Evolutionary conservation across 805 yeast genomes (phyloP), one percentile per base, ranked within the genome.

Genomic region (Starmerella vaccinii): DNA sequence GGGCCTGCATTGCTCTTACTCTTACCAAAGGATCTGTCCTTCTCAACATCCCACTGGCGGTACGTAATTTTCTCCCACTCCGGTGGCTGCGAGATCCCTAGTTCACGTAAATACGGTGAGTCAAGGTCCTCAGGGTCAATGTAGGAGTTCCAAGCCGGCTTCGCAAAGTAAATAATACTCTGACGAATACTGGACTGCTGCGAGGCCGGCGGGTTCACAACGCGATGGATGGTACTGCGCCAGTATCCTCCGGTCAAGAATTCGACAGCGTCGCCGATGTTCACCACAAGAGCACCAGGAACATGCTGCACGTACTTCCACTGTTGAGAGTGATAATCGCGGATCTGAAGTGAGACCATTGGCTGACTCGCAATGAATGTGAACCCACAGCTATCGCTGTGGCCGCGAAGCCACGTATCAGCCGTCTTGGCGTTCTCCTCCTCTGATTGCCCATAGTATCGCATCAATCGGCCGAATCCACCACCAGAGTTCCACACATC

Each of bases 171-270:
- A 19, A 74, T 72, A 1, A 71, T 53, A 3, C 71, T 70, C 51
- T 70, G 64, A 42, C 77, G 62, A 22, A 65, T 60, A 53, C 60
- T 64, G 1, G 57, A 49, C 21, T 53, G 54, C 56, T 74, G 78
- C 46, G 71, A 73, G 2, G 49, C 52, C 5, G 76, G 76, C 7
- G 77, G 76, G 23, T 70, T 67, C 19, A 71, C 68, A 7, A 74
- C 78, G 44, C 77, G 58, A 49, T 74, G 78, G 43, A 74, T 63
- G 6, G 74, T 67, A 15, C 75, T 69, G 48, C 70, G 69, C 61
- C 73, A 74, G 51, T 69, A 72, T 0, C 73, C 74, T 5, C 77
- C 78, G 22, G 73, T 66, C 24, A 70, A 56, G 46, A 69, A 68
- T 50, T 70, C 71, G 46, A 70, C 49, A 1, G 71, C 70, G 53